Conservation (phyloP, 371 early-diverging fungal species). For the Blakeslea trispora region DNA sequence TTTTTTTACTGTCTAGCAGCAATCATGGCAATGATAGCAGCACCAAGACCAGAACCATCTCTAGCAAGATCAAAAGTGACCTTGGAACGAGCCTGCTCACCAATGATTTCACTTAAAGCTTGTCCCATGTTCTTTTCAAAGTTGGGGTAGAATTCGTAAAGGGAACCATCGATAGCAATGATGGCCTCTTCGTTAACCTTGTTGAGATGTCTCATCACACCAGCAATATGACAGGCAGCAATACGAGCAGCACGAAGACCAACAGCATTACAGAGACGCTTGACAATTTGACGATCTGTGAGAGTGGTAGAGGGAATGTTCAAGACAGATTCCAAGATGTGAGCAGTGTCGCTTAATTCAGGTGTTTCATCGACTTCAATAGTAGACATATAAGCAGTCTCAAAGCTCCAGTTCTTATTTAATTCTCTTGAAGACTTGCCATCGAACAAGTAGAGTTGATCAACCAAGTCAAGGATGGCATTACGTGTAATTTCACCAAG, state of each 20-base stretch:
- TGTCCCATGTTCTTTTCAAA: conserved; percentile 77
- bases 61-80: conserved; percentile 42
- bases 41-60: conserved; percentile 54
- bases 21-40: conserved; percentile 53
- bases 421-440: conserved; percentile 69
- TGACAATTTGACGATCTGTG: conserved; percentile 80
- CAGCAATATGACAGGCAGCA: conserved; percentile 79
- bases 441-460: conserved; percentile 42
- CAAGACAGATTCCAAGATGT: conserved; percentile 77
- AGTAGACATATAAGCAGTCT: conserved; percentile 88
- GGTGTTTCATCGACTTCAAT: conserved; percentile 81
- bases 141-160: conserved; percentile 90
- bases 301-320: conserved; percentile 69
- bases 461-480: conserved; percentile 69
- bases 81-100: conserved; percentile 48
- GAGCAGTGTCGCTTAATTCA: conserved; percentile 64
- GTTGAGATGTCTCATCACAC: conserved; percentile 61
- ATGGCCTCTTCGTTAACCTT: conserved; percentile 57
- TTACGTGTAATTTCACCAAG: conserved; percentile 79
- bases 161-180: conserved; percentile 82
- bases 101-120: conserved; percentile 73
- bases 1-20: conserved; percentile 28
- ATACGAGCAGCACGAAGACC: conserved; percentile 88
- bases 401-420: conserved; percentile 78
- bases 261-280: conserved; percentile 78